These are phyloP conservation scores for Yamadazyma sp. DNA, from an alignment of 805 yeast genomes.

Conservation along the genomic window DNA sequence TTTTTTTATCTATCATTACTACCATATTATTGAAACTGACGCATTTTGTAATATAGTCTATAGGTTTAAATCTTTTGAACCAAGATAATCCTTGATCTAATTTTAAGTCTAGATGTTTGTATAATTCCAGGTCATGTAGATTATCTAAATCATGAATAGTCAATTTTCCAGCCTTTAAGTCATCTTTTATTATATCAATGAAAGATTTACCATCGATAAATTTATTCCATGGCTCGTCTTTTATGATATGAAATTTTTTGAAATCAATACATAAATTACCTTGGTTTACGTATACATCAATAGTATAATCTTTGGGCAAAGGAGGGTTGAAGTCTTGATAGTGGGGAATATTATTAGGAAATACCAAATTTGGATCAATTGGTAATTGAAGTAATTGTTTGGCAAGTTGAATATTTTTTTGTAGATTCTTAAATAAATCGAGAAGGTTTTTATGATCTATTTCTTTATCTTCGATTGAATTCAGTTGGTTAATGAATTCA, in stretches of 20 bases:
- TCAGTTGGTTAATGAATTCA: constrained; percentile 3
- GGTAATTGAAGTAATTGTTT: constrained; percentile 31
- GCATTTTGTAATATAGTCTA: constrained; percentile 59
- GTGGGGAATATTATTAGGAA: constrained; percentile 51
- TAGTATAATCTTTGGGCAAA: constrained; percentile 44
- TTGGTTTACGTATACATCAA: constrained; percentile 59
- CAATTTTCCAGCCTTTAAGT: constrained; percentile 34
- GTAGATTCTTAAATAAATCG: constrained; percentile 23
- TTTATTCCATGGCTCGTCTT: constrained; percentile 61
- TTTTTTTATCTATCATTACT: constrained; percentile 57
- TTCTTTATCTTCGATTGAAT: background rate
- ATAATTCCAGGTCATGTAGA: constrained; percentile 13
- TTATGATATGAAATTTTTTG: constrained; percentile 47
- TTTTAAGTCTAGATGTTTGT: constrained; percentile 8
- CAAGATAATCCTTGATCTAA: constrained; percentile 5
- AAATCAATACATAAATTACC: constrained; percentile 63
- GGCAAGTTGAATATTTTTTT: constrained; percentile 26
- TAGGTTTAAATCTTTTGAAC: constrained; percentile 30
- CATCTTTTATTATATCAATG: constrained; percentile 56
- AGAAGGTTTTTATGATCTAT: constrained; percentile 16
- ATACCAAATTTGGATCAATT: constrained; percentile 53
- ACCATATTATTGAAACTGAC: constrained; percentile 57
- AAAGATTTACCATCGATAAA: constrained; percentile 47
- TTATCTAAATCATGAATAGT: constrained; percentile 20
- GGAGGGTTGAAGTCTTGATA: constrained; percentile 42